Evolutionary conservation across 129 eudicot species (phyloP), one percentile per base, ranked within the genome.

Genomic region (Artemisia annua): DNA sequence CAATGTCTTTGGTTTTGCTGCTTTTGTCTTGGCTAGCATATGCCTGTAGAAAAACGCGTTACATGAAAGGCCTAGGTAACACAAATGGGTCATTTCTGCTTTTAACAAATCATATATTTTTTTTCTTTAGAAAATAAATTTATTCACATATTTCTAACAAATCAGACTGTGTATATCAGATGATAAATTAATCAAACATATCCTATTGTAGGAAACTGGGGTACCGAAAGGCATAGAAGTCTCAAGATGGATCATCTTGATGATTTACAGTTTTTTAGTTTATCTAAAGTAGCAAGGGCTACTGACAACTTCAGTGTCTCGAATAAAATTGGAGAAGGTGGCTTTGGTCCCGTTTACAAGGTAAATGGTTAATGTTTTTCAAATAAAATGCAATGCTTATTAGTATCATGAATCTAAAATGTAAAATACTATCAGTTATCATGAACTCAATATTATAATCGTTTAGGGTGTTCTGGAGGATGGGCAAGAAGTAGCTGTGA

Each of bases 401-500:
- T 35, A 35, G 8, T 35, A 5, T 35, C 10, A 0, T 6, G 44
- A 35, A 35, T 7, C 10, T 9, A 18, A 17, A 14, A 18, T 56
- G 20, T n/a, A 14, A 18, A 13, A 52, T 52, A 52, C 3, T 7
- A 39, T 7, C 7, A 39, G 10, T 39, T 52, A 15, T 52, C 18
- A 52, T 3, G 5, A 13, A 11, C 17, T 51, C 56, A 10, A 51
- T 0, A 4, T 52, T 15, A 15, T 52, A 52, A 28, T n/a, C 28
- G 2, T 48, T 14, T 39, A 75, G 79, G 79, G 73, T 20, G 57
- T 65, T 28, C 6, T 75, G 19, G 73, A 54, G 24, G 79, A 52
- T 7, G 73, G 79, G 32, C 18, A 1, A 54, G 66, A 52, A 14
- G 32, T 75, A 11, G 79, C 79, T 13, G 79, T 43, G 19, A 75